These are phyloP conservation scores for Osmozyma mogii DNA, from an alignment of 805 yeast genomes.

Conservation along the genomic window DNA sequence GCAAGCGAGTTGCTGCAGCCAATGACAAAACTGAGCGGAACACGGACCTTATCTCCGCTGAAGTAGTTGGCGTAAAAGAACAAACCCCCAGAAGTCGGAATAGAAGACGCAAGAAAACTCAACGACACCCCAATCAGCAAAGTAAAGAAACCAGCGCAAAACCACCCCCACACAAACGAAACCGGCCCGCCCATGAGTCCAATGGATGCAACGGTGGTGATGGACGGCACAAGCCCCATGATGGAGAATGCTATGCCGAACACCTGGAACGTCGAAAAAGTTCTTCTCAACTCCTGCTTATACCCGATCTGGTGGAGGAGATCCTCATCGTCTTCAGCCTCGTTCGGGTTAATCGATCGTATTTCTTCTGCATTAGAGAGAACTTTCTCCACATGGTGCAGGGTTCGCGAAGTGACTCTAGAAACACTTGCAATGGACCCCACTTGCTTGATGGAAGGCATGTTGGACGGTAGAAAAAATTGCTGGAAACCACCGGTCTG, in stretches of 20 bases:
- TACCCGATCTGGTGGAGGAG: background rate
- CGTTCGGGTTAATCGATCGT: background rate
- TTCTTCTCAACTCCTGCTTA: background rate
- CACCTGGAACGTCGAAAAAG: background rate
- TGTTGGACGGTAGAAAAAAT: no score
- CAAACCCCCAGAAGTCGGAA: background rate
- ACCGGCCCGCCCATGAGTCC: slow-evolving; percentile 1
- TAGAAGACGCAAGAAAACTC: background rate
- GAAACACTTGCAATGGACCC: no score
- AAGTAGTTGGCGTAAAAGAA: background rate
- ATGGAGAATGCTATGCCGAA: no score
- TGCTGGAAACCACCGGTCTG: no score
- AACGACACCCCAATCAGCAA: background rate
- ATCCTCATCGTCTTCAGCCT: background rate
- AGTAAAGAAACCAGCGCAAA: background rate
- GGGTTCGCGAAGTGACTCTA: no score
- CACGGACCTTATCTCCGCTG: background rate
- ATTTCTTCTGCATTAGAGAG: background rate
- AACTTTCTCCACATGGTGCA: background rate
- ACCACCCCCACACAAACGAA: background rate
- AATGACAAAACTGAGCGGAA: background rate
- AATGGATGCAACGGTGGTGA: background rate
- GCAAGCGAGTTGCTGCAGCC: background rate
- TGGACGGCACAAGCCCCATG: slow-evolving; percentile 1
- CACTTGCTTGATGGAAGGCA: no score